Conservation (phyloP, 306 rosid genomes). For the Cucumis cinereus region DNA sequence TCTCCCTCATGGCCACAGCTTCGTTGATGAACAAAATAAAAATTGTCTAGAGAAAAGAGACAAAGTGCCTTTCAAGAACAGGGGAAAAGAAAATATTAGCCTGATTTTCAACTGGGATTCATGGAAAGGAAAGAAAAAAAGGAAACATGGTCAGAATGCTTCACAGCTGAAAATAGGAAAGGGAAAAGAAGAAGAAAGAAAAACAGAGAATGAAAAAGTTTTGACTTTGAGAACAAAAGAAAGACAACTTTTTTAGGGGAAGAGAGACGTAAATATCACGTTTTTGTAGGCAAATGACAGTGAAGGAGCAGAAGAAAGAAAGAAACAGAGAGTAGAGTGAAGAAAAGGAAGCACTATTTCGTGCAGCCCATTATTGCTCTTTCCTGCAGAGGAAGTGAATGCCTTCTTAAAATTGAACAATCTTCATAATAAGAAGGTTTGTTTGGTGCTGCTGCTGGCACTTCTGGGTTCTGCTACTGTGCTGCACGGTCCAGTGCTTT, state of each 20-base stretch:
- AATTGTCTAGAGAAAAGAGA: not conserved
- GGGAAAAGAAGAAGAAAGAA: not conserved
- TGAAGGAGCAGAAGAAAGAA: not conserved
- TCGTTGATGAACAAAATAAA: not conserved
- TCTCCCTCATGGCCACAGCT: conserved; percentile 47
- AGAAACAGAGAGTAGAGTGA: not conserved
- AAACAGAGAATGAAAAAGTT: not conserved
- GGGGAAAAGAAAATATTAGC: not conserved
- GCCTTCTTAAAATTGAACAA: not conserved
- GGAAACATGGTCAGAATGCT: not conserved
- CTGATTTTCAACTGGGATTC: conserved; percentile 8
- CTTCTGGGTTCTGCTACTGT: not conserved
- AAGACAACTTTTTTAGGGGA: not conserved
- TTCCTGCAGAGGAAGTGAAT: conserved; percentile 1
- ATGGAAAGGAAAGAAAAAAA: not conserved
- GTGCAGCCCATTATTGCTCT: conserved; percentile 7
- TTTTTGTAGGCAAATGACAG: conserved; percentile 1
- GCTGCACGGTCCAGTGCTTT: not conserved
- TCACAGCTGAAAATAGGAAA: not conserved
- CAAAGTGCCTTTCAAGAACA: not conserved
- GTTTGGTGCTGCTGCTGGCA: not conserved
- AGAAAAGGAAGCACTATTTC: not conserved
- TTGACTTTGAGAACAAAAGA: conserved; percentile 3
- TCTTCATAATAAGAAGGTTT: not conserved
- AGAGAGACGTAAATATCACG: conserved; percentile 9